Evolutionary conservation across 345 rosid species (phyloP).

Genomic region (Citrus australasica): DNA sequence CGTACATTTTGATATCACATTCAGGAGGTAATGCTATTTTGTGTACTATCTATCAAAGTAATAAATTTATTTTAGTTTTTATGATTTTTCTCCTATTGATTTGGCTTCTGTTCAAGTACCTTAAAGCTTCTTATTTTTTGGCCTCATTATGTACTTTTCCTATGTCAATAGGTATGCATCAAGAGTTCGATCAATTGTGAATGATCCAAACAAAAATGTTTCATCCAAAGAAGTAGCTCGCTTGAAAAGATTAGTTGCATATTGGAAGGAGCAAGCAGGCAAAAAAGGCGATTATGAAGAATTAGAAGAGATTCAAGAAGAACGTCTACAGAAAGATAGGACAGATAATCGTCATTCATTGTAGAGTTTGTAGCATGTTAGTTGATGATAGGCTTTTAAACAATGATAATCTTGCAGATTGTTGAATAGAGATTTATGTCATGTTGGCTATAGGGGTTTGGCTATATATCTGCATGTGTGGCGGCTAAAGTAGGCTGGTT

Average conservation of each 20-base stretch:
- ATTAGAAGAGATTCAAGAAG: constrained; percentile 76
- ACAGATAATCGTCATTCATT: constrained; percentile 54
- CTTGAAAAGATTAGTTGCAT: constrained; percentile 72
- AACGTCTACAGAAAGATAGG: constrained; percentile 42
- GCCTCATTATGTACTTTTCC: neutral
- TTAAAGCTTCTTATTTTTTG: neutral
- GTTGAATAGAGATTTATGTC: neutral
- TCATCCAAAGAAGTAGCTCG: constrained; percentile 85
- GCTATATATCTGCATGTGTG: neutral
- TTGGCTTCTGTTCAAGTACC: neutral
- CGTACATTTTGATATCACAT: neutral
- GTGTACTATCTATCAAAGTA: neutral
- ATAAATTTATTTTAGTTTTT: neutral
- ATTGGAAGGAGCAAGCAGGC: constrained; percentile 95
- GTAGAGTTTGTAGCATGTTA: constrained; percentile 21
- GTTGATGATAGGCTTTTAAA: neutral
- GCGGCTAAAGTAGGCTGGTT: neutral
- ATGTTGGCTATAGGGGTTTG: neutral
- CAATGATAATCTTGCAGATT: neutral
- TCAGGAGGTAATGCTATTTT: neutral
- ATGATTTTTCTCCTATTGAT: neutral
- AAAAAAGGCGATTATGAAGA: constrained; percentile 73
- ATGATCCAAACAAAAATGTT: constrained; percentile 85
- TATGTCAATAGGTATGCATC: constrained; percentile 67
- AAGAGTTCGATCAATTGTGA: constrained; percentile 82